Base-by-base conservation (phyloP, 2,329 filamentous ascomycete species). In the Sarocladiaceae sp. region DNA sequence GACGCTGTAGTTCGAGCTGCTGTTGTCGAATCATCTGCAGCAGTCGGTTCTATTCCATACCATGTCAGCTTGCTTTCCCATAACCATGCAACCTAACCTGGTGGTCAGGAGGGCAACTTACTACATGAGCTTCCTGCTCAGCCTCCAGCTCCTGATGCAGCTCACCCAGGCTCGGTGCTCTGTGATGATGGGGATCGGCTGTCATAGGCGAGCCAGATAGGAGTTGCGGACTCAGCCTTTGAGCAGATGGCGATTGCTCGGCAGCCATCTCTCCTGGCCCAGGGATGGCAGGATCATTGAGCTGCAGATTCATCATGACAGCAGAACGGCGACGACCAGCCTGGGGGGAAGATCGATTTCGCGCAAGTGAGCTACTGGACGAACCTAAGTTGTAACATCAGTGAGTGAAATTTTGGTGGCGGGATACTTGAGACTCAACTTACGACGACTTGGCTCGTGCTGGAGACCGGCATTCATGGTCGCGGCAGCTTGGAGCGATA, bases 131-230 rank as follows among this genome's bases (percentile, higher is more conserved):
- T 57, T 89, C 85, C 59, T 88, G 84, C 64, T 89, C 85, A 44
- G 81, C 83, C 61, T 89, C 85, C 2, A 89, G 70, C 62, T 88
- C 83, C 58, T 89, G 85, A 53, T 89, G 84, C 33, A 89, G 75
- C 61, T 88, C 84, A 15, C 85, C 85, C 49, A 89, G 62, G 58
- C 84, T 88, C 2, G 83, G 83, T 1, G 82, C 67, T 40, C 85
- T 73, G 51, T 79, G 48, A 40, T 49, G 76, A 55, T 85, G 83
- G 13, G 80, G 76, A 52, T 81, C 78, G 26, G 58, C 60, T 44
- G 64, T 56, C 42, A 69, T 59, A 6, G 75, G 71, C 9, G 74
- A 76, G 45, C 67, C 56, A 47, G 73, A 62, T 3, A 74, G 50
- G n/a, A 66, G 64, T 46, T 68, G 69, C 33, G 71, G 69, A 52